Conservation (phyloP, 73 alveolate species). For the Paramecium sonneborni region DNA sequence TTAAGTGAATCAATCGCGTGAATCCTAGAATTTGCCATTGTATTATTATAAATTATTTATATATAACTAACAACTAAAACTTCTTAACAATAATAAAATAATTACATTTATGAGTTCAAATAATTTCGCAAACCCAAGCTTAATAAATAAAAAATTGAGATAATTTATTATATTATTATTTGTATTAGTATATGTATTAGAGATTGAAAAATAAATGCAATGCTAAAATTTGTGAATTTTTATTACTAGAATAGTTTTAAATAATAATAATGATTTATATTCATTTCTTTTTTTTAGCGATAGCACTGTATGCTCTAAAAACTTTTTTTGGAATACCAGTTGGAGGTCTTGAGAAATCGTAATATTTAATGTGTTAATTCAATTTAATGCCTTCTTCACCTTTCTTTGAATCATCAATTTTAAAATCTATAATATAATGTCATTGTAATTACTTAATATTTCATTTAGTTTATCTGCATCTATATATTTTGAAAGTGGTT, state of each 20-base stretch:
- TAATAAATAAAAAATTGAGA: not conserved
- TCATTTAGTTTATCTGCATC: slow-evolving; percentile 41
- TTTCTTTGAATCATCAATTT: not conserved
- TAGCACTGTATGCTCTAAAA: slow-evolving; percentile 47
- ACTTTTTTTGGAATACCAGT: not conserved
- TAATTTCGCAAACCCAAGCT: not conserved
- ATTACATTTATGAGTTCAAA: not conserved
- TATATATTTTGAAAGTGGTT: slow-evolving; percentile 25
- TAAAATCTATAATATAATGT: not conserved
- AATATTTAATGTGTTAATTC: not conserved
- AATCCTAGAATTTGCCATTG: not conserved
- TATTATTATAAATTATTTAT: not conserved
- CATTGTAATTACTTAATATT: not conserved
- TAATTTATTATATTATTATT: not conserved
- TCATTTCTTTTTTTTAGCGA: slow-evolving; percentile 7
- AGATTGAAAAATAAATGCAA: not conserved
- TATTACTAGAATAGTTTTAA: not conserved
- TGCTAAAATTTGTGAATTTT: not conserved
- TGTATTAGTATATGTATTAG: not conserved
- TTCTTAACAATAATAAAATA: not conserved
- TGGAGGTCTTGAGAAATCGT: slow-evolving; percentile 33
- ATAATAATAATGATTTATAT: not conserved
- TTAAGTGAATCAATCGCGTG: slow-evolving; percentile 17
- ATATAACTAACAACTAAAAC: not conserved
- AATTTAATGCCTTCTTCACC: slow-evolving; percentile 35